Conservation (phyloP, 2,329 filamentous ascomycete species). For the Ophiostoma novo-ulmi region DNA sequence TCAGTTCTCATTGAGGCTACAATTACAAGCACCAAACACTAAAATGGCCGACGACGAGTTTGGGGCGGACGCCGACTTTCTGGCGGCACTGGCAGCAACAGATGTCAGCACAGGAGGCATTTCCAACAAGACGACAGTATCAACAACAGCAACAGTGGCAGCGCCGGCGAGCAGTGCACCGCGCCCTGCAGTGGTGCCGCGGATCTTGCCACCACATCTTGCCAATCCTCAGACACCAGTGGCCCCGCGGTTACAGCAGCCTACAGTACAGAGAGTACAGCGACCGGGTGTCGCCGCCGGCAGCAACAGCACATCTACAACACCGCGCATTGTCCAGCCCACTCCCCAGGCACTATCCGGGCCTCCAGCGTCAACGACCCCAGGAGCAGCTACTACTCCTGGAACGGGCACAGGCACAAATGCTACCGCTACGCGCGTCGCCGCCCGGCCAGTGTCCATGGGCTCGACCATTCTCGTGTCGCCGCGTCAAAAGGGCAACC, state of each 20-base stretch:
- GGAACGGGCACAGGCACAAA: neutral
- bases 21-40: neutral
- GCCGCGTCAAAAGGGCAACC: constrained; percentile 89
- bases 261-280: constrained; percentile 53
- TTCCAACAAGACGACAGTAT: neutral
- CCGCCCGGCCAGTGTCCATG: constrained; percentile 34
- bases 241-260: constrained; percentile 44
- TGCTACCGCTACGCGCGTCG: neutral
- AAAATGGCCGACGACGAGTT: constrained; percentile 48
- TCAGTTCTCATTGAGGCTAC: neutral
- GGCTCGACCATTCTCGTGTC: constrained; percentile 84
- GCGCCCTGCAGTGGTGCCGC: constrained; percentile 25
- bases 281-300: constrained; percentile 26
- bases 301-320: constrained; percentile 28
- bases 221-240: constrained; percentile 37
- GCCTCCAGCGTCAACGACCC: neutral
- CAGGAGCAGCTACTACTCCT: neutral
- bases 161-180: constrained; percentile 26
- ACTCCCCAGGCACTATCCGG: constrained; percentile 78
- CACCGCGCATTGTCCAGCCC: constrained; percentile 67
- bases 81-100: constrained; percentile 51
- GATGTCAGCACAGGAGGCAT: constrained; percentile 31
- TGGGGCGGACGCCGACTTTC: constrained; percentile 52
- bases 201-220: neutral
- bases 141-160: constrained; percentile 21